These are phyloP conservation scores for Noccaea bulbosa DNA, from an alignment of 345 rosid genomes.

Conservation along the genomic window DNA sequence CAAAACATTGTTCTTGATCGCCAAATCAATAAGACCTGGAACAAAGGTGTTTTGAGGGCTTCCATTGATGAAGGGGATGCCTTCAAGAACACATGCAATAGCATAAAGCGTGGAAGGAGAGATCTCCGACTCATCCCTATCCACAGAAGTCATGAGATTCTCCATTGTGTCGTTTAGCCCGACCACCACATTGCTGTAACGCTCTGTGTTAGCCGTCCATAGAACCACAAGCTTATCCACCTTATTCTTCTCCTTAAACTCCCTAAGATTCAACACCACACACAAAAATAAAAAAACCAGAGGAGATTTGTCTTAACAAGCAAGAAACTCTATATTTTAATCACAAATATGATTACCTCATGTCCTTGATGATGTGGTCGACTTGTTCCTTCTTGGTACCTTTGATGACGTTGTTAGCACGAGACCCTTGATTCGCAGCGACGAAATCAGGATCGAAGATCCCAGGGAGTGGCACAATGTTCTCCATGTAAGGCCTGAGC, in stretches of 20 bases:
- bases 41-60: conserved; percentile 99
- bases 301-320: background rate
- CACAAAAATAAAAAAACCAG: background rate
- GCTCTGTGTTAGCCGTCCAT: conserved; percentile 99
- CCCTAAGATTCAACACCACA: conserved; percentile 50
- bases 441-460: conserved; percentile 89
- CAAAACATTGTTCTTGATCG: conserved; percentile 74
- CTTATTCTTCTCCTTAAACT: conserved; percentile 85
- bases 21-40: conserved; percentile 95
- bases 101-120: conserved; percentile 94
- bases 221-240: conserved; percentile 91
- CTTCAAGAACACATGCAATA: conserved; percentile 86
- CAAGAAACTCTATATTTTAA: conserved; percentile 4
- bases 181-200: conserved; percentile 84
- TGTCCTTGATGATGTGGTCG: conserved; percentile 77
- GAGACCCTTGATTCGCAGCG: conserved; percentile 93
- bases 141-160: conserved; percentile 76
- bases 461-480: conserved; percentile 90
- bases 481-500: conserved; percentile 94
- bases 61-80: conserved; percentile 94
- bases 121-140: conserved; percentile 81
- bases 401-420: conserved; percentile 82
- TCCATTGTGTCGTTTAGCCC: conserved; percentile 92
- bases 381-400: conserved; percentile 94
- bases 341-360: conserved; percentile 54